Percentiles rank a stretch among this genome's conserved stretches.
These are phyloP conservation scores for Schoenoplectus tabernaemontani DNA, from an alignment of 202 grass and related monocot species.

Conservation along the genomic window DNA sequence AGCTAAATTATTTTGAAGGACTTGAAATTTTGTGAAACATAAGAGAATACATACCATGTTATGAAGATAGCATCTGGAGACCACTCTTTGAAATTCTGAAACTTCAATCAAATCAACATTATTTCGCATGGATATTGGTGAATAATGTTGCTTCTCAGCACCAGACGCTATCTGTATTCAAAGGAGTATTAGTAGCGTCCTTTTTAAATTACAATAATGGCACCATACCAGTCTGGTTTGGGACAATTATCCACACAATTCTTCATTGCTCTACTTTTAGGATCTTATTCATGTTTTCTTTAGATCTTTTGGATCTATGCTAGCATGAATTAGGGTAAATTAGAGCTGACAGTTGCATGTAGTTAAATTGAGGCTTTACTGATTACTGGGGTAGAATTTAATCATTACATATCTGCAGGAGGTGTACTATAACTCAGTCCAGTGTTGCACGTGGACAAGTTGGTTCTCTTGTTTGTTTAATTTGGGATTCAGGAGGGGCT, in stretches of 20 bases:
- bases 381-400: background rate
- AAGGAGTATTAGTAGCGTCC: background rate
- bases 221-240: background rate
- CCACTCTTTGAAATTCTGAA: background rate
- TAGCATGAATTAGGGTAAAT: background rate
- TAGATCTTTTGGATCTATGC: background rate
- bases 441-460: background rate
- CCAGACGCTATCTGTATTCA: background rate
- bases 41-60: constrained; percentile 5
- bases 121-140: background rate
- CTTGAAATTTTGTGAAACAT: background rate
- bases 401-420: background rate
- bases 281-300: background rate
- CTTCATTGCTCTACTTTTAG: background rate
- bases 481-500: no score
- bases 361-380: background rate
- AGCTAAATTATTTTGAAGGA: background rate
- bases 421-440: background rate
- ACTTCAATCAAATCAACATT: background rate
- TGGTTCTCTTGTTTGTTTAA: no score
- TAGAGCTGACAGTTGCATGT: background rate
- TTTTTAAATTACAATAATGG: background rate
- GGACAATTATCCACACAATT: background rate
- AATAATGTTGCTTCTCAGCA: background rate
- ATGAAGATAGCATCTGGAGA: background rate